phyloP scores from a whole-genome alignment of 495 filamentous ascomycete species.

The Hyaloscypha finlandica region DNA sequence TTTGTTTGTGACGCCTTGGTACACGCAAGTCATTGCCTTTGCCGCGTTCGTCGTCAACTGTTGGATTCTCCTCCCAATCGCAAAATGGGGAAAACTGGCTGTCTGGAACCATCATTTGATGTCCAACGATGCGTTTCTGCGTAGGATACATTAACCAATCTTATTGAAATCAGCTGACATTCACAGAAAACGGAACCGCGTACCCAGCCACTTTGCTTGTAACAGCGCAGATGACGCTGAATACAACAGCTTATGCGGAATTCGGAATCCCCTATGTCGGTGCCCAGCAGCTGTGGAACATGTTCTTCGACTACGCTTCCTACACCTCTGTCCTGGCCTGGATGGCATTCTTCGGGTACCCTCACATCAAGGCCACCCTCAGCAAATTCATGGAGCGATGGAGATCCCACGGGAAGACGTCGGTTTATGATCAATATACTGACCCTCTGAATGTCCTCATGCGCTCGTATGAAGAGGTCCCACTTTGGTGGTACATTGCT shows the following conservation, averaged over 20 bases:
- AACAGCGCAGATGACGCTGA: slow-evolving; percentile 48
- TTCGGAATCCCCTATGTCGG: slow-evolving; percentile 54
- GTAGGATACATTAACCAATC: slow-evolving; percentile 11
- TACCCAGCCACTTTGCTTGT: slow-evolving; percentile 52
- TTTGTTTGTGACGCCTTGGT: slow-evolving; percentile 55
- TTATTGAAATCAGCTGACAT: background rate
- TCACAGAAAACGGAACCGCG: slow-evolving; percentile 43
- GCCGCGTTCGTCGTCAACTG: slow-evolving; percentile 53
- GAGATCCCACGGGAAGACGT: slow-evolving; percentile 32
- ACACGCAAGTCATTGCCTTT: slow-evolving; percentile 57
- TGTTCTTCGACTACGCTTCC: slow-evolving; percentile 60
- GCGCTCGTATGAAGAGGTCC: slow-evolving; percentile 55
- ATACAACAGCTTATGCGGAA: slow-evolving; percentile 54
- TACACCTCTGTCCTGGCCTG: slow-evolving; percentile 56
- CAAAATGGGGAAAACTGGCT: slow-evolving; percentile 55
- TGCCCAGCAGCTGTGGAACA: slow-evolving; percentile 53
- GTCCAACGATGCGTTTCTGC: slow-evolving; percentile 54
- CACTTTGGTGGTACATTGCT: slow-evolving; percentile 53
- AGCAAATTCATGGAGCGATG: slow-evolving; percentile 41
- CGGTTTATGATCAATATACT: slow-evolving; percentile 54
- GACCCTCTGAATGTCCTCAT: slow-evolving; percentile 58
- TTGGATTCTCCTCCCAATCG: slow-evolving; percentile 57
- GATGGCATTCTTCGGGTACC: slow-evolving; percentile 56
- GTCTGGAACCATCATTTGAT: slow-evolving; percentile 53
- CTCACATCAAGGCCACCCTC: slow-evolving; percentile 45